Percentiles rank a stretch among this genome's conserved stretches.
phyloP scores from a whole-genome alignment of 306 rosid genomes.

The Vigna radiata region DNA sequence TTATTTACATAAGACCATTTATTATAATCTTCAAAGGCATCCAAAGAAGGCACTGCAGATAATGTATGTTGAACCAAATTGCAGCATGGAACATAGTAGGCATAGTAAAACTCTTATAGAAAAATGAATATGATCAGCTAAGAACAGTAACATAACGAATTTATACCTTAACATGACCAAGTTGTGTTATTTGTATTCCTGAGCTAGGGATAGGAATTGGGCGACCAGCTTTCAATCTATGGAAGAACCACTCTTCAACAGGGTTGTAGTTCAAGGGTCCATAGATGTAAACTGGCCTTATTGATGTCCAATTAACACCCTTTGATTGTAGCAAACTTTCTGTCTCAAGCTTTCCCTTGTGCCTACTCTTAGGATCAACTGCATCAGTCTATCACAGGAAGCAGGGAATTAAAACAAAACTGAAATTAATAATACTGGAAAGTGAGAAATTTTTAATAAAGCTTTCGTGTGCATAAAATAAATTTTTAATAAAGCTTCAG shows the following conservation, averaged over 20 bases:
- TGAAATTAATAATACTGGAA: not conserved
- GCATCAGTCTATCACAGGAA: conserved; percentile 67
- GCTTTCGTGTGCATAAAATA: not conserved
- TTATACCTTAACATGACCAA: conserved; percentile 90
- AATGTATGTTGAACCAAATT: not conserved
- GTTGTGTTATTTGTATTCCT: conserved; percentile 88
- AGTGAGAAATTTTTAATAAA: not conserved
- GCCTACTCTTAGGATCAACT: conserved; percentile 99
- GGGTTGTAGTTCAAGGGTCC: conserved; percentile 98
- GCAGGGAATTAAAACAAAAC: conserved; percentile 9
- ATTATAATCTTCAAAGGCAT: conserved; percentile 2
- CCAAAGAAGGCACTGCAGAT: not conserved
- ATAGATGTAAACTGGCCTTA: conserved; percentile 95
- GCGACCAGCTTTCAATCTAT: conserved; percentile 94
- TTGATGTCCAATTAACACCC: conserved; percentile 92
- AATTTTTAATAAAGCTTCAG: conserved; percentile 9
- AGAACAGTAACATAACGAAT: conserved; percentile 4
- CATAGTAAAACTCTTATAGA: not conserved
- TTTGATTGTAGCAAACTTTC: conserved; percentile 75
- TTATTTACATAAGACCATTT: not conserved
- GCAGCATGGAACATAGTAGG: not conserved
- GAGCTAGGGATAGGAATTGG: conserved; percentile 95
- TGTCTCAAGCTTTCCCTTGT: conserved; percentile 99
- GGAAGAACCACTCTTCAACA: conserved; percentile 99
- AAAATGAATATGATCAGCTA: conserved; percentile 5